phyloP scores from a whole-genome alignment of 2,329 filamentous ascomycete species.

The Ceratocystis cubensis region DNA sequence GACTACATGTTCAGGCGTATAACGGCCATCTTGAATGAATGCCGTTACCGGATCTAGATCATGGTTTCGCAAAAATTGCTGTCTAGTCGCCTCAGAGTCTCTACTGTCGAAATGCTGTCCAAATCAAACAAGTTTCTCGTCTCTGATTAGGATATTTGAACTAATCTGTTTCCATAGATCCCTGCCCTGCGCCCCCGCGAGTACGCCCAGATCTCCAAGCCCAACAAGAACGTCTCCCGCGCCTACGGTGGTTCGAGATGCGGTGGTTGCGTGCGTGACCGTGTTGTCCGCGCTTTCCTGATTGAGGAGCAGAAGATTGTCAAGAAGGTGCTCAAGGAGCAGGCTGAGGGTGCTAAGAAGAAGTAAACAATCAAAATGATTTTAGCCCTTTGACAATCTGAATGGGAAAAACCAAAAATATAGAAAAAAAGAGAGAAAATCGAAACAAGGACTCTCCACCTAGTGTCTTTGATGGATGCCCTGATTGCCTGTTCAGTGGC shows the following conservation, averaged over 20 bases:
- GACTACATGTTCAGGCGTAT: not conserved
- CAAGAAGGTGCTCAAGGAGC: constrained; percentile 99
- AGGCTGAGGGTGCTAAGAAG: constrained; percentile 61
- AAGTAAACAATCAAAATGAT: constrained; percentile 44
- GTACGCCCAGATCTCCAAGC: constrained; percentile 92
- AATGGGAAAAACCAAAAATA: constrained; percentile 15
- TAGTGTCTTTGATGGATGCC: constrained; percentile 24
- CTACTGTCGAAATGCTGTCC: constrained; percentile 5
- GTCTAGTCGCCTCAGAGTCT: not conserved
- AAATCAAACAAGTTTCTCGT: not conserved
- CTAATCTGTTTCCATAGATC: constrained; percentile 41
- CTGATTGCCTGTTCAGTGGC: constrained; percentile 24
- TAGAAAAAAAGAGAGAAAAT: constrained; percentile 20
- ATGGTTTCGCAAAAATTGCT: not conserved
- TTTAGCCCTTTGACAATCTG: constrained; percentile 15
- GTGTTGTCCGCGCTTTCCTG: constrained; percentile 94
- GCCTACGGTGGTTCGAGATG: constrained; percentile 98
- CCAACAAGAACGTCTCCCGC: constrained; percentile 98
- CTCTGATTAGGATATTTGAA: not conserved
- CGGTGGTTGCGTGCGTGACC: constrained; percentile 96
- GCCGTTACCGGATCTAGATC: not conserved
- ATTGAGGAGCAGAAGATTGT: constrained; percentile 99
- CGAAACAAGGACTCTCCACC: constrained; percentile 16
- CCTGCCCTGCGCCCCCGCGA: constrained; percentile 96
- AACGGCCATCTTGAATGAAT: not conserved